Percentiles rank a stretch among this genome's conserved stretches.
phyloP scores from a whole-genome alignment of 768 basidiomycete species.

The Russula foetens region DNA sequence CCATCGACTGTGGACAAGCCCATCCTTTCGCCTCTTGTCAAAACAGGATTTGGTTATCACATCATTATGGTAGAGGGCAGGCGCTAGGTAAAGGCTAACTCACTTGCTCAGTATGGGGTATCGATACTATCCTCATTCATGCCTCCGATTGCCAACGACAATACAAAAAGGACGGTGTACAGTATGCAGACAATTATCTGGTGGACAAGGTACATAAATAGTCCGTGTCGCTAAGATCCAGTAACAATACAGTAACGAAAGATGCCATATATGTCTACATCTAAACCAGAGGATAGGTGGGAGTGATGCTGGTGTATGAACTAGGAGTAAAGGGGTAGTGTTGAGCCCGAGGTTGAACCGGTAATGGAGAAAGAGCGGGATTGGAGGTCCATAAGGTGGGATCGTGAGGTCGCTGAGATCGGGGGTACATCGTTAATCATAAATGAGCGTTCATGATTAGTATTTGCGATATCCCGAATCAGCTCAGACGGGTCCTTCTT shows the following conservation, averaged over 20 bases:
- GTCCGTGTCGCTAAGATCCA: slow-evolving; percentile 9
- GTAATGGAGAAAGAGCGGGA: slow-evolving; percentile 4
- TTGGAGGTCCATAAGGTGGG: slow-evolving; percentile 10
- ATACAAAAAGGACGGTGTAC: slow-evolving; percentile 8
- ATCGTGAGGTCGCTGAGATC: slow-evolving; percentile 16
- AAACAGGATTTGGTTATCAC: slow-evolving; percentile 81
- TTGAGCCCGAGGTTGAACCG: slow-evolving; percentile 3
- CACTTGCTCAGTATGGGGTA: background rate
- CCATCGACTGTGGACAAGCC: slow-evolving; percentile 82
- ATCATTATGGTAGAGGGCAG: slow-evolving; percentile 90
- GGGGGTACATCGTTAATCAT: slow-evolving; percentile 6
- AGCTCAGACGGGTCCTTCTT: slow-evolving; percentile 21
- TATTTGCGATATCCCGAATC: background rate
- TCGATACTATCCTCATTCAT: background rate
- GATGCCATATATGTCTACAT: slow-evolving; percentile 12
- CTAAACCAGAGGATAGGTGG: background rate
- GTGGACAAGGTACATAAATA: slow-evolving; percentile 17
- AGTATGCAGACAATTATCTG: slow-evolving; percentile 15
- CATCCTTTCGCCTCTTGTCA: slow-evolving; percentile 59
- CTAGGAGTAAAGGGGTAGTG: slow-evolving; percentile 10
- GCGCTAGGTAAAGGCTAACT: slow-evolving; percentile 32
- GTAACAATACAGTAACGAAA: slow-evolving; percentile 16
- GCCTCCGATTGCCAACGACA: background rate
- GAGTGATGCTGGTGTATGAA: background rate
- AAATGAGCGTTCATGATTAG: slow-evolving; percentile 4